Evolutionary conservation across 345 rosid genomes (phyloP).

Genomic region (Corchorus capsularis): DNA sequence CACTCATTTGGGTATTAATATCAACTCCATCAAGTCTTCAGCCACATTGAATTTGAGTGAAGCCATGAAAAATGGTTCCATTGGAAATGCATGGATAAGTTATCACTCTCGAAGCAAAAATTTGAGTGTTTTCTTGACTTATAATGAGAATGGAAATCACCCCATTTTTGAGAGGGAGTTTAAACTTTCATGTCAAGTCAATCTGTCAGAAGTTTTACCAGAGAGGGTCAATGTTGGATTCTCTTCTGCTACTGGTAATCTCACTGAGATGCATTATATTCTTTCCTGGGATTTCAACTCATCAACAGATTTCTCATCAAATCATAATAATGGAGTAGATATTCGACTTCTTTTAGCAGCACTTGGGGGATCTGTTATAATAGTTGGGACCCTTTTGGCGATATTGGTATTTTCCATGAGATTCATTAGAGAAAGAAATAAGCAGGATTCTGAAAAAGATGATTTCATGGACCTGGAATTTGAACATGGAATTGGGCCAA

Average conservation of each 20-base stretch:
- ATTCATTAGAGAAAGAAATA: neutral
- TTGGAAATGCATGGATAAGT: neutral
- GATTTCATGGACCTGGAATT: neutral
- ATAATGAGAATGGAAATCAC: neutral
- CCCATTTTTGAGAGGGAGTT: too few species aligned
- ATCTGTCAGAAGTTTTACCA: neutral
- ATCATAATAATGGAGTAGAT: neutral
- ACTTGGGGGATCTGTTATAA: neutral
- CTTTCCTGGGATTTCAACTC: neutral
- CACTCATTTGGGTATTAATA: neutral
- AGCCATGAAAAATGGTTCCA: neutral
- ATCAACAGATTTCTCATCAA: neutral
- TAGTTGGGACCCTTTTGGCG: neutral
- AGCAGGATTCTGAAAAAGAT: neutral
- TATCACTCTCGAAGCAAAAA: neutral
- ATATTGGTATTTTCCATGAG: neutral
- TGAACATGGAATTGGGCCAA: neutral
- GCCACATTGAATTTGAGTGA: neutral
- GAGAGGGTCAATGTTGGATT: neutral
- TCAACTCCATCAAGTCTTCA: neutral
- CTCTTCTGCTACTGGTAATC: neutral
- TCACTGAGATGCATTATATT: neutral
- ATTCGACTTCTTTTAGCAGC: neutral
- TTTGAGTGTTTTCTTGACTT: neutral
- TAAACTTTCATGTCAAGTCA: neutral